A percentile compares a stretch with the other conserved stretches of the same genome.
Evolutionary conservation across 495 filamentous ascomycete genomes (phyloP).

Genomic region (Neurospora africana): DNA sequence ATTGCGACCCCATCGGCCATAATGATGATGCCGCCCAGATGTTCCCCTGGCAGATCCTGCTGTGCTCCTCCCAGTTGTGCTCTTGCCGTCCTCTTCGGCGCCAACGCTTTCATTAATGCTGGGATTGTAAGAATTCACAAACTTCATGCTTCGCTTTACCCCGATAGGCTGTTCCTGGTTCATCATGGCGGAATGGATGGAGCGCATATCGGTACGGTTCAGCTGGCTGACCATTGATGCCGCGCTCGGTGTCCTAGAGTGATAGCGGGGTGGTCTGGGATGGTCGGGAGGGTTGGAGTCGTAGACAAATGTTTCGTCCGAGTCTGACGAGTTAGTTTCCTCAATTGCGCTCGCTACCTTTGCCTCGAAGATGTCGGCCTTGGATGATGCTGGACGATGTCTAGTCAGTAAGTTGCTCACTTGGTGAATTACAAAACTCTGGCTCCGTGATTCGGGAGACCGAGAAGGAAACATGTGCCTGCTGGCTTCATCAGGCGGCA

Average conservation of each 20-base stretch:
- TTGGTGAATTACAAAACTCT: constrained; percentile 21
- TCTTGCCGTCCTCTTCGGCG: constrained; percentile 53
- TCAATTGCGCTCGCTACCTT: constrained; percentile 93
- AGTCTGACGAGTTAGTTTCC: constrained; percentile 80
- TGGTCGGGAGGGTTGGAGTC: constrained; percentile 93
- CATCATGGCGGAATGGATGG: constrained; percentile 49
- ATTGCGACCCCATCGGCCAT: constrained; percentile 55
- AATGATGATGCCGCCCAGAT: constrained; percentile 62
- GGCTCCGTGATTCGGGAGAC: constrained; percentile 6
- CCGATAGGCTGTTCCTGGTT: constrained; percentile 55
- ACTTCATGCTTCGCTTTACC: constrained; percentile 95
- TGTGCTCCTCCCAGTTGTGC: constrained; percentile 41
- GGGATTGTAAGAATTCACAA: constrained; percentile 70
- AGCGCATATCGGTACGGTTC: constrained; percentile 56
- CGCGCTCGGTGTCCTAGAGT: constrained; percentile 90
- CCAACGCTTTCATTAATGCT: constrained; percentile 43
- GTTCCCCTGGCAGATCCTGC: constrained; percentile 55
- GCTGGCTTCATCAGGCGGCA: constrained; percentile 14
- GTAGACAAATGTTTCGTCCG: constrained; percentile 97
- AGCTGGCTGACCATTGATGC: constrained; percentile 80
- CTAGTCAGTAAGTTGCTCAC: constrained; percentile 44
- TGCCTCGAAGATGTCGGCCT: constrained; percentile 95
- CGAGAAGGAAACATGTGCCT: constrained; percentile 6
- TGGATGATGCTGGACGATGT: constrained; percentile 64
- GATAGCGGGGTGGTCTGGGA: constrained; percentile 70